phyloP scores from a whole-genome alignment of 768 basidiomycete species.

The Infundibulicybe gibba region DNA sequence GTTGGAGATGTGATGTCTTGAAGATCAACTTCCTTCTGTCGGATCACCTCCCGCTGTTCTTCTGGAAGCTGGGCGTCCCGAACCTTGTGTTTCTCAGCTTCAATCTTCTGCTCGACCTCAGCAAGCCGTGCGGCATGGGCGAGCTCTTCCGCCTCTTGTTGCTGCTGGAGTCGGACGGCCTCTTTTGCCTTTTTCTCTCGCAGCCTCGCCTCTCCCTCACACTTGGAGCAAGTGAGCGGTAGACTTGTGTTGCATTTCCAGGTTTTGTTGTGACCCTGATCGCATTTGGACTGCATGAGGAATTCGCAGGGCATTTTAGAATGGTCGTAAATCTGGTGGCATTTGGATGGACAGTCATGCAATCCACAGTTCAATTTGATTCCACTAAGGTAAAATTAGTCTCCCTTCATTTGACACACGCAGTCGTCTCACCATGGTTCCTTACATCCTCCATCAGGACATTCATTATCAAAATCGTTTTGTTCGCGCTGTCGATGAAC shows the following conservation, averaged over 20 bases:
- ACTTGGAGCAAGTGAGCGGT: constrained; percentile 37
- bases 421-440: constrained; percentile 47
- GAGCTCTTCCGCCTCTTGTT: constrained; percentile 40
- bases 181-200: constrained; percentile 37
- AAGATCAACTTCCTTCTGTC: constrained; percentile 46
- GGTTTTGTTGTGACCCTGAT: constrained; percentile 34
- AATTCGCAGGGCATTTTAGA: constrained; percentile 47
- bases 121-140: constrained; percentile 39
- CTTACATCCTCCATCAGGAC: constrained; percentile 63
- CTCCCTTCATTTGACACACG: not conserved
- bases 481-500: constrained; percentile 18
- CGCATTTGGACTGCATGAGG: constrained; percentile 34
- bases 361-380: constrained; percentile 42
- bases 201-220: constrained; percentile 39
- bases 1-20: constrained; percentile 18
- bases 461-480: constrained; percentile 43
- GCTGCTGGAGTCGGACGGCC: constrained; percentile 37
- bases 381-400: constrained; percentile 31
- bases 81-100: not conserved
- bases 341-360: constrained; percentile 57
- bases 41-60: constrained; percentile 28
- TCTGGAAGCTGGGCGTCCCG: constrained; percentile 25
- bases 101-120: constrained; percentile 38
- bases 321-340: constrained; percentile 54
- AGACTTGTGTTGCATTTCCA: constrained; percentile 40